Conservation (phyloP, 805 yeast species). For the Cyberlindnera petersonii region DNA sequence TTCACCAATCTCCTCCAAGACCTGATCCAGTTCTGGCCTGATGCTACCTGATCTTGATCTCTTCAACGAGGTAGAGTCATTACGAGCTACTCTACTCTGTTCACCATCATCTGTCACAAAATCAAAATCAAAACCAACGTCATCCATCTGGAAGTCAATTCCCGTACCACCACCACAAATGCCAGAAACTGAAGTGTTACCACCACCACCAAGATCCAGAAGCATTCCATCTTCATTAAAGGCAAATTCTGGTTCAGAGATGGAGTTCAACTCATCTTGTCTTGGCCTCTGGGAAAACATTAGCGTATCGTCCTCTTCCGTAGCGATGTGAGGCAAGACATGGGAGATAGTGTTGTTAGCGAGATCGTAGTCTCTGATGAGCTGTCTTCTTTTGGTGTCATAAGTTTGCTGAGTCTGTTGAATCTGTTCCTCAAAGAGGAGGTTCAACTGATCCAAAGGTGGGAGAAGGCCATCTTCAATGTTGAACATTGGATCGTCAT, state of each 20-base stretch:
- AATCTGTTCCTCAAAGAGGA: conserved; percentile 7
- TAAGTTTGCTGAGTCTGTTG: background rate
- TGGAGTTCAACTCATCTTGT: conserved; percentile 19
- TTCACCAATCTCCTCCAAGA: conserved; percentile 14
- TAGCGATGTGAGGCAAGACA: conserved; percentile 1
- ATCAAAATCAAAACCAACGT: conserved; percentile 3
- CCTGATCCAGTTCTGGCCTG: conserved; percentile 11
- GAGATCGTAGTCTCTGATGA: conserved; percentile 19
- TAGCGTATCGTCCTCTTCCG: conserved; percentile 7
- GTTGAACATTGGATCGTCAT: conserved; percentile 39
- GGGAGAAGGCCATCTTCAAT: conserved; percentile 32
- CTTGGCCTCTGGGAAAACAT: conserved; percentile 2
- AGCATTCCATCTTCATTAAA: conserved; percentile 28
- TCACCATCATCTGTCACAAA: too few species aligned
- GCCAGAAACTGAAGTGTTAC: conserved; percentile 1
- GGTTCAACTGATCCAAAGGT: conserved; percentile 18
- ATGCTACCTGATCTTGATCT: conserved; percentile 7
- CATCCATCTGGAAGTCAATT: conserved; percentile 7
- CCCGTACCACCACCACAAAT: conserved; percentile 13
- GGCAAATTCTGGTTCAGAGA: conserved; percentile 23
- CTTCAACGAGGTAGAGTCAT: too few species aligned
- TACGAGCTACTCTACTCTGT: too few species aligned
- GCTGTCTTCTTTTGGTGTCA: background rate
- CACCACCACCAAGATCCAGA: conserved; percentile 14
- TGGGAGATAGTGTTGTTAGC: conserved; percentile 19